A percentile compares a stretch with the other conserved stretches of the same genome.
Conservation (phyloP, 192 early-diverging fungal genomes). For the Umbelopsis sp. region DNA sequence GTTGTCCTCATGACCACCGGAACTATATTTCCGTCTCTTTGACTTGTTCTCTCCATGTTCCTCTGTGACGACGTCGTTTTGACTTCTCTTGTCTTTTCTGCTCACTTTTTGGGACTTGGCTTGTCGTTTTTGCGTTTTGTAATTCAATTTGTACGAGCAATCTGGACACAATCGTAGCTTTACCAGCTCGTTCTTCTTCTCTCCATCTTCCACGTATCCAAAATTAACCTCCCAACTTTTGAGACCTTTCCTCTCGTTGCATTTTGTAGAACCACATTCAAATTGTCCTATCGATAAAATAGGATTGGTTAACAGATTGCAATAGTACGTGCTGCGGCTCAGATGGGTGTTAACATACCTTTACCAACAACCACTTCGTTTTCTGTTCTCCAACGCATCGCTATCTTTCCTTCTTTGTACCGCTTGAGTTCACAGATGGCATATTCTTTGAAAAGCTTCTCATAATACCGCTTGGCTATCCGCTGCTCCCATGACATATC, state of each 20-base stretch:
- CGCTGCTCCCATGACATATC: slow-evolving; percentile 74
- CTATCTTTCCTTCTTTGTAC: slow-evolving; percentile 75
- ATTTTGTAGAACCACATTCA: slow-evolving; percentile 65
- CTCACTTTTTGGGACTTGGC: slow-evolving; percentile 31
- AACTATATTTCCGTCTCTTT: not conserved
- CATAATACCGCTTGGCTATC: slow-evolving; percentile 85
- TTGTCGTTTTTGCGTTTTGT: slow-evolving; percentile 59
- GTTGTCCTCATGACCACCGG: not conserved
- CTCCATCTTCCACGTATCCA: slow-evolving; percentile 71
- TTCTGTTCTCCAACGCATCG: slow-evolving; percentile 73
- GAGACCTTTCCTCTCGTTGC: slow-evolving; percentile 49
- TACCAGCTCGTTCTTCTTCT: slow-evolving; percentile 80
- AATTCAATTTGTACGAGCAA: slow-evolving; percentile 77
- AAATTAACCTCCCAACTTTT: slow-evolving; percentile 89
- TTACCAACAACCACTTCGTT: slow-evolving; percentile 69
- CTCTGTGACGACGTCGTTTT: not conserved
- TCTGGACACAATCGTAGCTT: slow-evolving; percentile 74
- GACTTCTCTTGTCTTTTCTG: slow-evolving; percentile 23
- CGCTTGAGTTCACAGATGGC: slow-evolving; percentile 69
- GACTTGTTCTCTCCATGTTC: not conserved
- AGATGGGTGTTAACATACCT: slow-evolving; percentile 38
- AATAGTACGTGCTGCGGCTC: not conserved
- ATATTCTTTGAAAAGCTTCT: slow-evolving; percentile 86
- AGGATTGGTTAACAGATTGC: not conserved
- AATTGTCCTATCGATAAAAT: slow-evolving; percentile 62